Evolutionary conservation across 345 rosid species (phyloP).

Genomic region (Physaria fendleri): DNA sequence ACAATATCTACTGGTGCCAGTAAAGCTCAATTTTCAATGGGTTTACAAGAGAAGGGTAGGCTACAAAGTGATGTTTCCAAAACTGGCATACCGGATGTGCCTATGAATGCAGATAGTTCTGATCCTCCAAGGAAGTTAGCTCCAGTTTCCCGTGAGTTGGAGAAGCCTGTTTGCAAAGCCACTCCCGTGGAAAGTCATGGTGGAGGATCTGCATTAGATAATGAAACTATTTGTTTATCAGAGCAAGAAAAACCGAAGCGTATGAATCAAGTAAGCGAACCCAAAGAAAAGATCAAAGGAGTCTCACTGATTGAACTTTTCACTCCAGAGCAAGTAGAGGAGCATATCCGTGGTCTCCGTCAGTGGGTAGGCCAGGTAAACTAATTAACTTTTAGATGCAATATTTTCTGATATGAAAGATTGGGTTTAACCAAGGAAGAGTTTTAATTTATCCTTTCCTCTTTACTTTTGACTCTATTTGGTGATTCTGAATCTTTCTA

Average conservation of each 20-base stretch:
- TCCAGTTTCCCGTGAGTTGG: slow-evolving; percentile 31
- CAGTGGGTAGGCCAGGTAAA: slow-evolving; percentile 95
- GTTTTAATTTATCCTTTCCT: not conserved
- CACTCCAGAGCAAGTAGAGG: slow-evolving; percentile 82
- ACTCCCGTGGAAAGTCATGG: slow-evolving; percentile 31
- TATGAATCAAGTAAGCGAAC: slow-evolving; percentile 43
- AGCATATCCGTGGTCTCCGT: slow-evolving; percentile 75
- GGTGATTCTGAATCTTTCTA: not conserved
- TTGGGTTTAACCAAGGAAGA: slow-evolving; percentile 2
- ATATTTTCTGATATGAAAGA: not conserved
- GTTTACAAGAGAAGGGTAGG: slow-evolving; percentile 45
- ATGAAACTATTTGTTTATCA: slow-evolving; percentile 25
- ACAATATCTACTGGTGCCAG: slow-evolving; percentile 27
- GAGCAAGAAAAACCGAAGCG: slow-evolving; percentile 36
- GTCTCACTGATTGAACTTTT: slow-evolving; percentile 78
- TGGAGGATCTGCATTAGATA: slow-evolving; percentile 23
- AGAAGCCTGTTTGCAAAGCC: slow-evolving; percentile 40
- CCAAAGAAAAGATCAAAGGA: slow-evolving; percentile 67
- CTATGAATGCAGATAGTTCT: slow-evolving; percentile 45
- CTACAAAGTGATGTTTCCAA: slow-evolving; percentile 29
- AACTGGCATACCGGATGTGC: slow-evolving; percentile 48
- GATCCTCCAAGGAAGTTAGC: slow-evolving; percentile 40
- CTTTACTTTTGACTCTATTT: not conserved
- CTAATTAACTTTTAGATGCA: not conserved
- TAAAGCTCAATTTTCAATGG: slow-evolving; percentile 39